Base-by-base conservation (phyloP, 805 yeast species). In the Alloascoidea africana region DNA sequence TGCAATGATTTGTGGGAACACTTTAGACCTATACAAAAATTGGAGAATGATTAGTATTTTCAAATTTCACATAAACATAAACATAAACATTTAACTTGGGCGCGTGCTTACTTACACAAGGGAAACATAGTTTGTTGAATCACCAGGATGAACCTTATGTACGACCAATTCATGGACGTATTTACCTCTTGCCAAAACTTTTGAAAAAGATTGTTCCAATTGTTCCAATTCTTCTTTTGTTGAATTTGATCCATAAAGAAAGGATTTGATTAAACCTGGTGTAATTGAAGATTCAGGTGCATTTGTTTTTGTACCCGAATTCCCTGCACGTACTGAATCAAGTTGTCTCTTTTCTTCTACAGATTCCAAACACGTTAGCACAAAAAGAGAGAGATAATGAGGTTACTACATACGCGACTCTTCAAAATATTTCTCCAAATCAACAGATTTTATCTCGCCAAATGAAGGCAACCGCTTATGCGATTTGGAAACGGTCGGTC, bases 141-240 rank as follows among this genome's bases (percentile, higher is more conserved):
- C 39, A n/a, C 45, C 50, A 3, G 66, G 62, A 17, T 42, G 38
- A 14, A 62, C 66, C 36, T 53, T 45, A 45, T 61, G 66, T 18
- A 51, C 42, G 14, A 48, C 50, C 30, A 61, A 44, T 44, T 62
- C 66, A 40, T 61, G 67, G 14, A 62, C 66, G 44, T 56, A 57
- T 42, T 60, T 56, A 33, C 66, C 66, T 5, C 65, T 51, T 52
- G 51, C 51, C 37, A 61, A 46, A 35, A 47, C 50, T 42, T 50
- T 46, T 18, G 59, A 53, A 41, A 54, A 56, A 30, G 56, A 52
- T 42, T 44, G 45, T 37, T 48, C 51, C 40, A 53, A 44, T 35
- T 49, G 49, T 36, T 51, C 52, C 27, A 50, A 56, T 41, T 58
- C 63, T 27, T 44, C 41, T 39, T 54, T 50, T 34, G 56, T 51